Percentiles rank a stretch among this genome's conserved stretches.
These are phyloP conservation scores for Plicaturopsis crispa DNA, from an alignment of 768 basidiomycete species.

Conservation along the genomic window DNA sequence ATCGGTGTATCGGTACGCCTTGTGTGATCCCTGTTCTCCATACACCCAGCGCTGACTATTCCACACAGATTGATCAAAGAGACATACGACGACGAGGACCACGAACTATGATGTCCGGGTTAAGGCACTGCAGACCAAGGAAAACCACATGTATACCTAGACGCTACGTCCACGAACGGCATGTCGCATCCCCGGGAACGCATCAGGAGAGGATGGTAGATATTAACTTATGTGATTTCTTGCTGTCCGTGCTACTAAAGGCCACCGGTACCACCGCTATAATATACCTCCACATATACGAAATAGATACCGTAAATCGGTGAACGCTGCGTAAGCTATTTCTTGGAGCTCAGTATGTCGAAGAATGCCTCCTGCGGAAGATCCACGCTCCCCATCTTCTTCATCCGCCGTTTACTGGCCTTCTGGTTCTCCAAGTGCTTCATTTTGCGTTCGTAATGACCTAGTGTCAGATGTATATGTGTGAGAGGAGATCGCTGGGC, in stretches of 20 bases:
- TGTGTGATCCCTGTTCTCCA: neutral
- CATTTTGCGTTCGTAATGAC: conserved; percentile 91
- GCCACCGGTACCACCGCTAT: too few relatives aligned
- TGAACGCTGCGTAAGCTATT: conserved; percentile 4
- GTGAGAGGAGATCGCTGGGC: conserved; percentile 3
- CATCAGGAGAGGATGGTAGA: neutral
- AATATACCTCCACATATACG: too few relatives aligned
- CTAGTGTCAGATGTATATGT: conserved; percentile 21
- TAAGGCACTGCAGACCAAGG: too few relatives aligned
- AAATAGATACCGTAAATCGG: too few relatives aligned
- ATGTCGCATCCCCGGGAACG: too few relatives aligned
- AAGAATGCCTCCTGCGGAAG: conserved; percentile 97
- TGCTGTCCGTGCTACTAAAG: too few relatives aligned
- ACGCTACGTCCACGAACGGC: too few relatives aligned
- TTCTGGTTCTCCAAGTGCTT: conserved; percentile 87
- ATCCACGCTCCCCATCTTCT: conserved; percentile 80
- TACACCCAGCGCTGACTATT: conserved; percentile 5
- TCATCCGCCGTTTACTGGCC: conserved; percentile 86
- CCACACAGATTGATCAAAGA: conserved; percentile 73
- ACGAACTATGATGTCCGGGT: conserved; percentile 53
- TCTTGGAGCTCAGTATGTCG: conserved; percentile 68
- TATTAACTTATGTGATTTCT: neutral
- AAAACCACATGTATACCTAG: too few relatives aligned
- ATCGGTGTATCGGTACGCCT: conserved; percentile 75
- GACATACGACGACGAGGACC: conserved; percentile 92